Conservation (phyloP, 257 asterid genomes). For the Buddleja alternifolia region DNA sequence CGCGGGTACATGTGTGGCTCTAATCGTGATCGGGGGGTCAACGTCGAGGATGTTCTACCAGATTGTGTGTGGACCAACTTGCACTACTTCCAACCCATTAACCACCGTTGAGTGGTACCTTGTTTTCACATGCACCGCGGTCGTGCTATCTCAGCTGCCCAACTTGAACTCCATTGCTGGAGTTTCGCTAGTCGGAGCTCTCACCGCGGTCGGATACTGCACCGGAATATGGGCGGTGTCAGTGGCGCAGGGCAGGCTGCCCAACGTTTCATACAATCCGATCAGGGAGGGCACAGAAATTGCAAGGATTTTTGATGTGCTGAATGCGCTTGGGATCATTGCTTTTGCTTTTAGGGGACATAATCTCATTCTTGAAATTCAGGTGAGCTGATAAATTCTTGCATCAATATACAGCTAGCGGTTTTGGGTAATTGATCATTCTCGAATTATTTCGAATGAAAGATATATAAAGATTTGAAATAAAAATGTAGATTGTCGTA, state of each 20-base stretch:
- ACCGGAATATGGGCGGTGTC: conserved; percentile 80
- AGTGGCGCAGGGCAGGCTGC: conserved; percentile 65
- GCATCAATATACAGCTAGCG: not conserved
- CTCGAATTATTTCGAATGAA: not conserved
- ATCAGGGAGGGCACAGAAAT: conserved; percentile 39
- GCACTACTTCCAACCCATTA: conserved; percentile 51
- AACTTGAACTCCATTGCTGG: conserved; percentile 95
- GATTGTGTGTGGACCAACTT: conserved; percentile 62
- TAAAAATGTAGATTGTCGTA: not conserved
- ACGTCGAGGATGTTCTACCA: conserved; percentile 62
- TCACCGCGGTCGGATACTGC: conserved; percentile 87
- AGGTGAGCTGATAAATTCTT: conserved; percentile 45
- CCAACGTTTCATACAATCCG: conserved; percentile 66
- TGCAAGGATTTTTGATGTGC: conserved; percentile 51
- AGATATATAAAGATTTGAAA: not conserved
- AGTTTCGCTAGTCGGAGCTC: conserved; percentile 70
- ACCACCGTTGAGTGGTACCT: conserved; percentile 85
- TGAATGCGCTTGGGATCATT: conserved; percentile 88
- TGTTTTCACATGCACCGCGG: conserved; percentile 79
- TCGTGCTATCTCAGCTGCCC: conserved; percentile 82
- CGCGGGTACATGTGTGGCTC: conserved; percentile 79
- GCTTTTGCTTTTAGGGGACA: conserved; percentile 94
- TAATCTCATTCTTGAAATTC: conserved; percentile 89
- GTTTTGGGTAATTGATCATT: not conserved
- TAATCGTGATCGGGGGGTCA: conserved; percentile 82